Evolutionary conservation across 2,329 filamentous ascomycete species (phyloP).

Genomic region (Endocalyx cinctus): DNA sequence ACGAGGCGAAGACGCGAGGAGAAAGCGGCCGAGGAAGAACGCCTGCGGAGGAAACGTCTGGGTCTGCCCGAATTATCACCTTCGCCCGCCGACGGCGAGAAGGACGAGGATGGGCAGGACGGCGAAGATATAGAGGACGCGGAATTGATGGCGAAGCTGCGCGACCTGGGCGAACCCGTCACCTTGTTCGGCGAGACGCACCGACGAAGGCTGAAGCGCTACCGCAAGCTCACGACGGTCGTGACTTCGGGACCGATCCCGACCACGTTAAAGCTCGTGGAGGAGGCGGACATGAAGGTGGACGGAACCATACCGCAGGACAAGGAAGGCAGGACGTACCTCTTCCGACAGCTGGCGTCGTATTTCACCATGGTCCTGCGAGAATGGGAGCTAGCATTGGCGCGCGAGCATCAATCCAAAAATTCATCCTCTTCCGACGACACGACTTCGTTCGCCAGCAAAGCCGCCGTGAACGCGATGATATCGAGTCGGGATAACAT

Average conservation of each 20-base stretch:
- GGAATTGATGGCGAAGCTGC: slow-evolving; percentile 63
- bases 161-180: slow-evolving; percentile 68
- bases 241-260: slow-evolving; percentile 77
- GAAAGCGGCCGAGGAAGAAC: slow-evolving; percentile 69
- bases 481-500: slow-evolving; percentile 82
- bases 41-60: slow-evolving; percentile 66
- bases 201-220: slow-evolving; percentile 63
- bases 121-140: slow-evolving; percentile 66
- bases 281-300: slow-evolving; percentile 87
- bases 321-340: slow-evolving; percentile 59
- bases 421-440: not conserved
- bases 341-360: slow-evolving; percentile 84
- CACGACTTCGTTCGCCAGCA: slow-evolving; percentile 65
- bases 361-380: slow-evolving; percentile 96
- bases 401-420: slow-evolving; percentile 47
- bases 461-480: slow-evolving; percentile 80
- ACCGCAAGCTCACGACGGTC: slow-evolving; percentile 58
- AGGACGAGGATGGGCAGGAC: slow-evolving; percentile 39
- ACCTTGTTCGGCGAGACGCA: slow-evolving; percentile 79
- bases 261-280: slow-evolving; percentile 73
- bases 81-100: slow-evolving; percentile 42
- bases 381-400: slow-evolving; percentile 80
- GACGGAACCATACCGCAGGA: slow-evolving; percentile 56
- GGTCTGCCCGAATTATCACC: slow-evolving; percentile 82
- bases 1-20: slow-evolving; percentile 65